These are phyloP conservation scores for Pleurotus giganteus DNA, from an alignment of 768 basidiomycete genomes.

Conservation along the genomic window DNA sequence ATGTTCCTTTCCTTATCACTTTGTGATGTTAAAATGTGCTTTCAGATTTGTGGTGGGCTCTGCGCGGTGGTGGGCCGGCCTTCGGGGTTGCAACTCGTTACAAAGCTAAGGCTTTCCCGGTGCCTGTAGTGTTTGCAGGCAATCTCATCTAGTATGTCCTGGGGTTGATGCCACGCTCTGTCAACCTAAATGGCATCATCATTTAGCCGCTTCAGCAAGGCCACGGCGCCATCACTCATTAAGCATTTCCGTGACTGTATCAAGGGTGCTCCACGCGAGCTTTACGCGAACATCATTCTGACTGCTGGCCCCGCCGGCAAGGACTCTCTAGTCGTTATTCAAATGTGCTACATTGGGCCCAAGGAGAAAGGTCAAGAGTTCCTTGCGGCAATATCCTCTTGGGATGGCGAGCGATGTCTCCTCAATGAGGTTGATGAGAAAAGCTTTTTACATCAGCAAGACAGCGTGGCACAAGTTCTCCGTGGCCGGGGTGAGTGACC, in stretches of 20 bases:
- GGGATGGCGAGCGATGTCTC: slow-evolving; percentile 85
- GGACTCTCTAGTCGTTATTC: slow-evolving; percentile 85
- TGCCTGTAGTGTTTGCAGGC: slow-evolving; percentile 89
- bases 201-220: slow-evolving; percentile 76
- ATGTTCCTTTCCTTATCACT: neutral
- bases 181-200: slow-evolving; percentile 13
- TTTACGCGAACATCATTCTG: slow-evolving; percentile 88
- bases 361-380: slow-evolving; percentile 75
- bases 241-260: slow-evolving; percentile 92
- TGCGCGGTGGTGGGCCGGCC: slow-evolving; percentile 80
- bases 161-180: neutral
- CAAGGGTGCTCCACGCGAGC: slow-evolving; percentile 81
- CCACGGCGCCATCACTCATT: slow-evolving; percentile 86
- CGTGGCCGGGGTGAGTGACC: slow-evolving; percentile 68
- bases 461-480: slow-evolving; percentile 87
- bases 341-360: slow-evolving; percentile 86
- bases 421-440: slow-evolving; percentile 92
- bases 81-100: slow-evolving; percentile 89
- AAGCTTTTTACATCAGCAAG: slow-evolving; percentile 85
- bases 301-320: slow-evolving; percentile 86
- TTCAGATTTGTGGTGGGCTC: slow-evolving; percentile 84
- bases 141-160: slow-evolving; percentile 83
- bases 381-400: slow-evolving; percentile 76
- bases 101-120: slow-evolving; percentile 83
- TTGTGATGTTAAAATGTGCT: neutral